These are phyloP conservation scores for Euphrasia arctica DNA, from an alignment of 305 asterid species.

Conservation along the genomic window DNA sequence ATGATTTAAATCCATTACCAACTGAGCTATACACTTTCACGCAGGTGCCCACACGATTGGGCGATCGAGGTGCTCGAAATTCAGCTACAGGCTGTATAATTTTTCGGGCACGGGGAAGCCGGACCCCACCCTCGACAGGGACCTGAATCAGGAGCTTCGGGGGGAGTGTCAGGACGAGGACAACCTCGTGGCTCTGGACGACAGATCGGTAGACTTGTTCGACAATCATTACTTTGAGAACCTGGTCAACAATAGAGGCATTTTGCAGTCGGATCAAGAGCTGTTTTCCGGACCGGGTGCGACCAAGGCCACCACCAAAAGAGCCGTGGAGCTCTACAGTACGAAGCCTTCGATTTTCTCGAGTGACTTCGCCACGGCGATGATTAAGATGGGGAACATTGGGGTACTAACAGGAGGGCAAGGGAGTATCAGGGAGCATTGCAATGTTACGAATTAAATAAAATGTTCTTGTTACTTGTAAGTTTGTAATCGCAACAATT, in stretches of 20 bases:
- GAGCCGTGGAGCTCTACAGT: conserved; percentile 47
- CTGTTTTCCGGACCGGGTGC: conserved; percentile 47
- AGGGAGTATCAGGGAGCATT: conserved; percentile 65
- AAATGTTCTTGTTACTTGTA: too few species aligned
- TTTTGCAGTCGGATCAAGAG: conserved; percentile 63
- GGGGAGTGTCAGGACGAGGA: conserved; percentile 63
- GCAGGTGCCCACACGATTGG: conserved; percentile 85
- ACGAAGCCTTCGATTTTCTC: conserved; percentile 42
- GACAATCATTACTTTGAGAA: conserved; percentile 67
- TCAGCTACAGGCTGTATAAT: conserved; percentile 56
- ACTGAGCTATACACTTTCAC: too few species aligned
- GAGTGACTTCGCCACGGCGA: conserved; percentile 51
- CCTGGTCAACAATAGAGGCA: conserved; percentile 53
- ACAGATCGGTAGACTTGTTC: conserved; percentile 54
- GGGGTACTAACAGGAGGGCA: conserved; percentile 51
- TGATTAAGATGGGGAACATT: conserved; percentile 72
- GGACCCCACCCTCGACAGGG: conserved; percentile 50
- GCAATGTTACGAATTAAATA: conserved; percentile 34
- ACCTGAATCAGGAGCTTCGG: conserved; percentile 42
- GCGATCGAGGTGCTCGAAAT: conserved; percentile 47
- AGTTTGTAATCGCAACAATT: too few species aligned
- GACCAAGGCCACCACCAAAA: conserved; percentile 33
- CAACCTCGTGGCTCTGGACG: conserved; percentile 54
- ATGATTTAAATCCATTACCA: too few species aligned
- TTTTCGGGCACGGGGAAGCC: conserved; percentile 68